phyloP scores from a whole-genome alignment of 2,329 filamentous ascomycete species.

The Phaeosphaeriaceae sp. region DNA sequence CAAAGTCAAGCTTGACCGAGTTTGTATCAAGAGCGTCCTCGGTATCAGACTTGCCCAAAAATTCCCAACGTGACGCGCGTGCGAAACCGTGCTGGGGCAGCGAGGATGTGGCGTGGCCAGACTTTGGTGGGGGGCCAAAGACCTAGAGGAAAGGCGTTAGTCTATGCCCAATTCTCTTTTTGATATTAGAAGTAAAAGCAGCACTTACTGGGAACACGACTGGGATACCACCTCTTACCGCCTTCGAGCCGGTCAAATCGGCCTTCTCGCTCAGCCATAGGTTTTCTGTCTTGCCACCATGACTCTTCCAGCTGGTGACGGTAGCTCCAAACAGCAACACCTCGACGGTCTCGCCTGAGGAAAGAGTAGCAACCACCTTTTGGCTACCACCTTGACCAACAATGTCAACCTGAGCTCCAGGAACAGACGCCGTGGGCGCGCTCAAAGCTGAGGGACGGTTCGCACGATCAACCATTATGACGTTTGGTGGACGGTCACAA shows the following conservation, averaged over 20 bases:
- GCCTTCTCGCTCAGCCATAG: conserved; percentile 84
- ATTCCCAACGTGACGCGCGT: conserved; percentile 89
- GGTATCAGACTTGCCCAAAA: conserved; percentile 83
- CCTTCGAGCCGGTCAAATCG: conserved; percentile 82
- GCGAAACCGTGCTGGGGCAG: conserved; percentile 96
- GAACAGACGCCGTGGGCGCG: conserved; percentile 66
- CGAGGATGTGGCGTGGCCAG: conserved; percentile 75
- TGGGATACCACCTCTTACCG: conserved; percentile 89
- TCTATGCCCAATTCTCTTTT: neutral
- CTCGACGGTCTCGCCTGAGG: conserved; percentile 84
- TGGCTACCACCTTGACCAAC: conserved; percentile 73
- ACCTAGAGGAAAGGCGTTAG: conserved; percentile 59
- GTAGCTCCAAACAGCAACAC: conserved; percentile 92
- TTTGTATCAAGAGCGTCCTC: conserved; percentile 59
- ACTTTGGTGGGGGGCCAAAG: conserved; percentile 78
- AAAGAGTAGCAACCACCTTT: conserved; percentile 78
- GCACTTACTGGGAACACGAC: conserved; percentile 84
- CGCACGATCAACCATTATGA: conserved; percentile 76
- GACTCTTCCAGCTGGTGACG: conserved; percentile 90
- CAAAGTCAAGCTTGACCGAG: conserved; percentile 93
- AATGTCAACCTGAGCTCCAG: conserved; percentile 74
- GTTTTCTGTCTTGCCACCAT: conserved; percentile 74
- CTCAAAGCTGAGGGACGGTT: conserved; percentile 78
- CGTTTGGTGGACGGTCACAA: conserved; percentile 5
- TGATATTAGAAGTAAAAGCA: neutral